Evolutionary conservation across 108 stramenopile species (phyloP).

Genomic region (Licmophora abbreviata): DNA sequence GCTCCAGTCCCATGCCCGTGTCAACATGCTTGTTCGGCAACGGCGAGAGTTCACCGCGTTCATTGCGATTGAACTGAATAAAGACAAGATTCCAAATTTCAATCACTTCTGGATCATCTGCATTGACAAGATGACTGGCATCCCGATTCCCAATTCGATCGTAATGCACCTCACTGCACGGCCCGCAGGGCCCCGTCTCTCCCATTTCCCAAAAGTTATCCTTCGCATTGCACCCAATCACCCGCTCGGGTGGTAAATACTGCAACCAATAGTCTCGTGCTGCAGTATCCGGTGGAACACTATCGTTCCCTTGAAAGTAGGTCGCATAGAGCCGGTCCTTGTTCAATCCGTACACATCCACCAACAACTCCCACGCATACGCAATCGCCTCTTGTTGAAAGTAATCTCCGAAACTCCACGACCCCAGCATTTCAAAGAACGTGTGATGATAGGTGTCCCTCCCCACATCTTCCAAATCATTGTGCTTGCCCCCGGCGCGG

Average conservation of each 20-base stretch:
- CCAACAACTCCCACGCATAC: constrained; percentile 92
- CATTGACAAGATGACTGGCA: constrained; percentile 90
- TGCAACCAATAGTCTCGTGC: constrained; percentile 75
- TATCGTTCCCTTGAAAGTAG: constrained; percentile 94
- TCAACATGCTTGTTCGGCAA: constrained; percentile 94
- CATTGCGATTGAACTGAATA: constrained; percentile 93
- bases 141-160: constrained; percentile 91
- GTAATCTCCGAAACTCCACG: constrained; percentile 94
- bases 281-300: constrained; percentile 73
- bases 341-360: constrained; percentile 83
- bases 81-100: constrained; percentile 99
- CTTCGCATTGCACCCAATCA: constrained; percentile 79
- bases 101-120: constrained; percentile 89
- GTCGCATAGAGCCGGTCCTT: constrained; percentile 88
- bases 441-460: constrained; percentile 99
- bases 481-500: constrained; percentile 99
- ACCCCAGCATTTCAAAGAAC: constrained; percentile 99
- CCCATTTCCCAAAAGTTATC: constrained; percentile 99
- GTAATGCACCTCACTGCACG: constrained; percentile 97
- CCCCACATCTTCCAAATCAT: constrained; percentile 99
- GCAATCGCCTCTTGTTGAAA: constrained; percentile 94
- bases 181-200: constrained; percentile 95
- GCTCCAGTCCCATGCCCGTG: constrained; percentile 98
- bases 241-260: constrained; percentile 62
- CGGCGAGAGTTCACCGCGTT: constrained; percentile 40